Conservation (phyloP, 352 stramenopile species). For the Pythium brachiatum region DNA sequence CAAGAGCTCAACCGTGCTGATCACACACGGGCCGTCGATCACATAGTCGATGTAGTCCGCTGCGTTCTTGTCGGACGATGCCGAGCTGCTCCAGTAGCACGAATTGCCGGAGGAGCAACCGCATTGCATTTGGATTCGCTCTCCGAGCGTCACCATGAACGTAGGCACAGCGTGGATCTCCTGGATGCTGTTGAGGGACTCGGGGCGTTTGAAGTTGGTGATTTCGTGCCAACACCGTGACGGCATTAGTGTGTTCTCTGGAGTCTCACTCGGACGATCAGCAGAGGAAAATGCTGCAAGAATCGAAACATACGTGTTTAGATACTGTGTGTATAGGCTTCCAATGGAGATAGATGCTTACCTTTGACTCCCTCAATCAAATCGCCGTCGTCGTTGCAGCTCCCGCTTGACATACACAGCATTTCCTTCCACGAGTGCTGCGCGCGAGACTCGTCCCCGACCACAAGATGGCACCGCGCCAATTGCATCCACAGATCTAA, state of each 20-base stretch:
- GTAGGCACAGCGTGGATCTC: slow-evolving; percentile 34
- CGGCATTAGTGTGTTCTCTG: slow-evolving; percentile 57
- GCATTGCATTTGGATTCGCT: slow-evolving; percentile 63
- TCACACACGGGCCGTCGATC: slow-evolving; percentile 49
- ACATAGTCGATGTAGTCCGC: slow-evolving; percentile 77
- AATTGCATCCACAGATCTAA: slow-evolving; percentile 49
- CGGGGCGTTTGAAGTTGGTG: slow-evolving; percentile 27
- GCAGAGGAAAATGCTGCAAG: slow-evolving; percentile 28
- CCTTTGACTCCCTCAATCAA: slow-evolving; percentile 37
- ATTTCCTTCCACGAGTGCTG: slow-evolving; percentile 48
- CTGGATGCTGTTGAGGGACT: slow-evolving; percentile 33
- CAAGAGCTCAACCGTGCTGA: slow-evolving; percentile 63
- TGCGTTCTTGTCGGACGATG: slow-evolving; percentile 54
- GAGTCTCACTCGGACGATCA: slow-evolving; percentile 26
- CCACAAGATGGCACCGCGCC: slow-evolving; percentile 23
- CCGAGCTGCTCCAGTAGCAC: slow-evolving; percentile 86
- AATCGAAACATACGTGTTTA: too few species aligned
- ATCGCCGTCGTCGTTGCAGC: slow-evolving; percentile 32
- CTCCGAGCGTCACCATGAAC: slow-evolving; percentile 49
- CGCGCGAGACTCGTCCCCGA: slow-evolving; percentile 15
- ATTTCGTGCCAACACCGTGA: slow-evolving; percentile 68
- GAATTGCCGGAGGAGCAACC: slow-evolving; percentile 68
- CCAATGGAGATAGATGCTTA: background rate
- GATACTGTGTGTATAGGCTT: too few species aligned
- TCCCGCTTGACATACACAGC: slow-evolving; percentile 41